Percentiles rank a stretch among this genome's conserved stretches.
phyloP scores from a whole-genome alignment of 345 rosid species.

The Populus simonii region DNA sequence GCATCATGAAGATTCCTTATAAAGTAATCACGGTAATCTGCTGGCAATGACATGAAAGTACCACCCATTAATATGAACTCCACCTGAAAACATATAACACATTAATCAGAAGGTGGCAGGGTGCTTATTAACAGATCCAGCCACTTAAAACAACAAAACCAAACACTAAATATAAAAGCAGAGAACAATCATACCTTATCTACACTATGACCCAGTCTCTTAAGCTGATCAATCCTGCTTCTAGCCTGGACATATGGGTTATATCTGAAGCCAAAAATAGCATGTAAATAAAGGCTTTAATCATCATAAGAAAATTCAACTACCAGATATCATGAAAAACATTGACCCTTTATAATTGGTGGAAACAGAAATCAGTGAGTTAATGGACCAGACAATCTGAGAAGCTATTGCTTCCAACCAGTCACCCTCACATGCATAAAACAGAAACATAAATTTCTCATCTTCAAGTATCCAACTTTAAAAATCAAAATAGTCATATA shows the following conservation, averaged over 20 bases:
- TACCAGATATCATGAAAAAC: not conserved
- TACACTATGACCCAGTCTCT: slow-evolving; percentile 96
- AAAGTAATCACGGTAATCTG: slow-evolving; percentile 93
- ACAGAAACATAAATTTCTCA: not conserved
- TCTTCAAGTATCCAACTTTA: not conserved
- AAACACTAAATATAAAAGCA: not conserved
- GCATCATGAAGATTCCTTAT: slow-evolving; percentile 96
- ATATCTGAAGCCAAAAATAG: slow-evolving; percentile 48
- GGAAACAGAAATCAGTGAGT: not conserved
- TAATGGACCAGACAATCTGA: not conserved
- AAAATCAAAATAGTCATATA: not conserved
- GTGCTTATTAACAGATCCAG: not conserved
- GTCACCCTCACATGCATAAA: not conserved
- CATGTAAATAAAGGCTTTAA: not conserved
- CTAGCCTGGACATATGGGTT: slow-evolving; percentile 98
- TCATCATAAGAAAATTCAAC: not conserved
- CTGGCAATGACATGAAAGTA: slow-evolving; percentile 93
- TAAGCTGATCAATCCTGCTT: slow-evolving; percentile 98
- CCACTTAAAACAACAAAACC: not conserved
- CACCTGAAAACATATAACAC: slow-evolving; percentile 49
- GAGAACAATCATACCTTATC: slow-evolving; percentile 59
- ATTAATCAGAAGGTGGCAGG: not conserved
- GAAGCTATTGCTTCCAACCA: not conserved
- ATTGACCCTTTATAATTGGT: not conserved
- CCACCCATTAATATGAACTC: slow-evolving; percentile 99